phyloP scores from a whole-genome alignment of 2,329 filamentous ascomycete genomes.

The Colletotrichum sublineola region DNA sequence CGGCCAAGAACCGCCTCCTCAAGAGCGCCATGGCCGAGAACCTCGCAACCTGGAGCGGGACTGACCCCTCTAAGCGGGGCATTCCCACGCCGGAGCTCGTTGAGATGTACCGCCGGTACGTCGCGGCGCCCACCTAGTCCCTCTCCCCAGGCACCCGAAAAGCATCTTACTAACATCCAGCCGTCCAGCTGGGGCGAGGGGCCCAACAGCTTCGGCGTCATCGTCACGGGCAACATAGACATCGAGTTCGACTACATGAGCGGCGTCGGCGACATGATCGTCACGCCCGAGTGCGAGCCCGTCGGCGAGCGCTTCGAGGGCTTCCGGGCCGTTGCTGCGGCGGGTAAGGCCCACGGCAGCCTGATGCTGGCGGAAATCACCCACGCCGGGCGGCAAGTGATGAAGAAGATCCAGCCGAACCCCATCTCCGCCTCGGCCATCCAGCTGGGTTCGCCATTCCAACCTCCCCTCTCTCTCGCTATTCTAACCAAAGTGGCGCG shows the following conservation, averaged over 20 bases:
- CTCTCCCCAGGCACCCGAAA: background rate
- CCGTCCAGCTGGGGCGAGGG: conserved; percentile 68
- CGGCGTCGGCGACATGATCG: conserved; percentile 68
- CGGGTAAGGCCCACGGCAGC: conserved; percentile 68
- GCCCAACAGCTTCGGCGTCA: conserved; percentile 60
- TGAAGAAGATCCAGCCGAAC: conserved; percentile 49
- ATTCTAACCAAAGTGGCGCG: background rate
- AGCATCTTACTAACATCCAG: background rate
- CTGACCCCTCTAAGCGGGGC: conserved; percentile 63
- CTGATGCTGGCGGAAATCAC: conserved; percentile 73
- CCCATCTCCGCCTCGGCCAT: conserved; percentile 59
- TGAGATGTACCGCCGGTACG: conserved; percentile 66
- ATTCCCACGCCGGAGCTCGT: conserved; percentile 56
- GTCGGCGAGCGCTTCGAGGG: conserved; percentile 71
- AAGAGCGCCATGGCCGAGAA: conserved; percentile 78
- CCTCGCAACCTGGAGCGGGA: conserved; percentile 71
- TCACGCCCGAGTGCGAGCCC: conserved; percentile 64
- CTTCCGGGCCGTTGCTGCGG: conserved; percentile 68
- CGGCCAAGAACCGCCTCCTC: conserved; percentile 74
- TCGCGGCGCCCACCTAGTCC: background rate
- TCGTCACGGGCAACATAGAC: conserved; percentile 75
- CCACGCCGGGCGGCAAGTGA: conserved; percentile 71
- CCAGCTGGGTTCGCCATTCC: conserved; percentile 46
- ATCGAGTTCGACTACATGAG: conserved; percentile 72
- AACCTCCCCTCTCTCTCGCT: too few species aligned